phyloP scores from a whole-genome alignment of 2,329 filamentous ascomycete species.

The Fusarium sp. region DNA sequence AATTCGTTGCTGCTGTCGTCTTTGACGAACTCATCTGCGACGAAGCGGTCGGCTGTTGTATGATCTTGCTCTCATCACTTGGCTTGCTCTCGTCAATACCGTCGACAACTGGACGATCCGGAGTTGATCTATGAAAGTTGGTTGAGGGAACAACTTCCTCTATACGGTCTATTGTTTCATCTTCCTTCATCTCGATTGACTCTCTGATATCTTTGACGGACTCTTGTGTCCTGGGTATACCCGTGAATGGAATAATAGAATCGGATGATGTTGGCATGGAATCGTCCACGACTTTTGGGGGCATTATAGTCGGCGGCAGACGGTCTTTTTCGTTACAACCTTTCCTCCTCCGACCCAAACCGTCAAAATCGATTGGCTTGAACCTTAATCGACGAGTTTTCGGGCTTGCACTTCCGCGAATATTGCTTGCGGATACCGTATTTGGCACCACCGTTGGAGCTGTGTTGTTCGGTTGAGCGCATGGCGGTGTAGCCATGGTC shows the following conservation, averaged over 20 bases:
- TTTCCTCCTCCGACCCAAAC: constrained; percentile 29
- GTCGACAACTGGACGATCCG: background rate
- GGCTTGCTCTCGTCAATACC: background rate
- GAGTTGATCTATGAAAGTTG: constrained; percentile 1
- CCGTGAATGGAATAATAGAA: constrained; percentile 44
- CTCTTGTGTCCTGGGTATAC: constrained; percentile 28
- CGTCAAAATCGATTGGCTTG: constrained; percentile 28
- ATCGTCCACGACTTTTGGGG: constrained; percentile 32
- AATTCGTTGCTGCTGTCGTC: background rate
- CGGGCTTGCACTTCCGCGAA: background rate
- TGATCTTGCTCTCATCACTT: background rate
- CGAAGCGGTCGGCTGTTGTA: background rate
- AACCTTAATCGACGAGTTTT: constrained; percentile 39
- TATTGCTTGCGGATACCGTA: constrained; percentile 12
- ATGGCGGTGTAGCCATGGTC: constrained; percentile 44
- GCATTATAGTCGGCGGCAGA: constrained; percentile 39
- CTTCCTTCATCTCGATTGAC: constrained; percentile 34
- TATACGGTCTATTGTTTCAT: background rate
- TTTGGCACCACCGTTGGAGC: constrained; percentile 34
- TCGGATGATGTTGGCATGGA: constrained; percentile 43
- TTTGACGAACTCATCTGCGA: background rate
- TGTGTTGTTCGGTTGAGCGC: constrained; percentile 43
- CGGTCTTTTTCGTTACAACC: constrained; percentile 18
- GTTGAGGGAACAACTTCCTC: constrained; percentile 21
- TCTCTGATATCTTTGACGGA: constrained; percentile 26